Conservation (phyloP, 352 stramenopile species). For the Pythium biforme region DNA sequence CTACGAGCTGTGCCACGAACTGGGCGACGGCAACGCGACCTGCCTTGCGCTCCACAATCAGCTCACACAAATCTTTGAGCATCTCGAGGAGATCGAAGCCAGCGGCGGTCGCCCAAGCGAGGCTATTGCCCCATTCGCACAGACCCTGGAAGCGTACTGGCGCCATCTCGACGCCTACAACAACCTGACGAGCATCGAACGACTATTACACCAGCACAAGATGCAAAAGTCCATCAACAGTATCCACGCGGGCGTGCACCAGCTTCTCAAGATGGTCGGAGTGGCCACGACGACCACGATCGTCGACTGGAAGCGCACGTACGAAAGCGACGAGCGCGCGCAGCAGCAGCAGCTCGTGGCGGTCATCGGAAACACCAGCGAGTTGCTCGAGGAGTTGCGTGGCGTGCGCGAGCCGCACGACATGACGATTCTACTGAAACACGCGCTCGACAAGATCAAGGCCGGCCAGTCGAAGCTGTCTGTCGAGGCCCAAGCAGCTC, state of each 20-base stretch:
- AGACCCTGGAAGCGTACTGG: background rate
- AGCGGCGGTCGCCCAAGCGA: background rate
- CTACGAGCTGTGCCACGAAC: background rate
- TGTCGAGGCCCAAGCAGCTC: background rate
- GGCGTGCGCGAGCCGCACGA: background rate
- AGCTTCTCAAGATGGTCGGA: background rate
- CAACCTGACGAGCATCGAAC: background rate
- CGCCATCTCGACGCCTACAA: background rate
- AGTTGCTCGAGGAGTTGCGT: background rate
- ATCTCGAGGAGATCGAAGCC: background rate
- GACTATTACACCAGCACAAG: background rate
- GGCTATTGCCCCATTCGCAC: background rate
- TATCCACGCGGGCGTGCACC: background rate
- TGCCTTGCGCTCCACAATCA: background rate
- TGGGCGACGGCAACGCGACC: background rate
- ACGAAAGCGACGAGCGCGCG: background rate
- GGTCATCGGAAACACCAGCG: background rate
- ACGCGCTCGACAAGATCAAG: constrained; percentile 1
- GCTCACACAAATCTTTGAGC: background rate
- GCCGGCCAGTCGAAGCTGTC: background rate
- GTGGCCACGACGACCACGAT: background rate
- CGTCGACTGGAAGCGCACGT: background rate
- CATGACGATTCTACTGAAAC: background rate
- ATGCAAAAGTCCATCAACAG: background rate
- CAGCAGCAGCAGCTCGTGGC: background rate